Base-by-base conservation (phyloP, 495 filamentous ascomycete species). In the Tuber borchii region DNA sequence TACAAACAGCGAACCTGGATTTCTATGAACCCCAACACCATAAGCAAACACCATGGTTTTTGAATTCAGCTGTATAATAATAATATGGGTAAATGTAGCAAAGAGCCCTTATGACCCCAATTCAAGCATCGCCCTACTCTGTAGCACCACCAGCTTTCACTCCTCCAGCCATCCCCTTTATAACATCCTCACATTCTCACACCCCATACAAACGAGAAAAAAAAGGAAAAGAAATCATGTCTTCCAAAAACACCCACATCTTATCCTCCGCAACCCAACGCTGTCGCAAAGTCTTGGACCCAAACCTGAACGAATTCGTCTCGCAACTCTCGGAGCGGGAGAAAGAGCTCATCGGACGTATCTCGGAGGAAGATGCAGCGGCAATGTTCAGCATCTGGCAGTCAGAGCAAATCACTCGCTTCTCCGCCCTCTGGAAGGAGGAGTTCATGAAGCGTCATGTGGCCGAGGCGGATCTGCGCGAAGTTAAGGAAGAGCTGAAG, bases 371-470 rank as follows among this genome's bases (percentile, higher is more conserved):
- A 2, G 76, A 77, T 17, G 56, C 43, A 1, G 16, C 74, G 17
- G 43, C 69, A 16, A 77, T 77, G 42, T 73, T 78, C 19, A 40
- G 43, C 22, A 70, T 78, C 37, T 78, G 74, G 69, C 26, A 77
- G 51, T 45, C 43, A 3, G 76, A 77, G 12, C 45, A 56, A 20
- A 45, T 72, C 40, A n/a, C 34, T 31, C 17, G 69, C 2, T 78
- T 72, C 39, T 22, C 74, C 26, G 26, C 37, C 51, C 43, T 51
- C 12, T 78, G 74, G 76, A 78, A 78, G 10, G 56, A 45, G 43
- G 70, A 78, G 40, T 78, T 75, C 74, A 44, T 69, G 42, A 72
- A 26, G 16, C 76, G 74, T 0, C 19, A 77, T 7, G 76, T 78
- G 37, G 76, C 69, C 1, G 76, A 78, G 42, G 76, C 69, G n/a